phyloP scores from a whole-genome alignment of 1,284 basidiomycete species.

The Tilletia caries region DNA sequence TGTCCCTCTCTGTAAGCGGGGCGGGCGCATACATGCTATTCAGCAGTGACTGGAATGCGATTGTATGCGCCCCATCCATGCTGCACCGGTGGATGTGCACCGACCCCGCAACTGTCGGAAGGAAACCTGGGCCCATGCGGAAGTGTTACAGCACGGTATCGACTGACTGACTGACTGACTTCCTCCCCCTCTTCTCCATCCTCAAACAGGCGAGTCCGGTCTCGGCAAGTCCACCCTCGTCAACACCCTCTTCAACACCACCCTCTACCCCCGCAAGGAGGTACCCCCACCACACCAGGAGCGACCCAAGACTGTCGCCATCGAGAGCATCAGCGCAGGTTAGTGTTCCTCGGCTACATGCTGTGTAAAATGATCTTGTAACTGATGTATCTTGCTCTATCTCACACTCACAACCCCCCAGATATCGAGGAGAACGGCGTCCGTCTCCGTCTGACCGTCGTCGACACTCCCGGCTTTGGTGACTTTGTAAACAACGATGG shows the following conservation, averaged over 20 bases:
- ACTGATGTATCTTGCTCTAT: background rate
- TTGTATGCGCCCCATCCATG: too few relatives aligned
- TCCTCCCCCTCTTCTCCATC: background rate
- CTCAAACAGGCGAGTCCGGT: constrained; percentile 39
- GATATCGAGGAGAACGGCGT: constrained; percentile 54
- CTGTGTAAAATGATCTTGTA: too few relatives aligned
- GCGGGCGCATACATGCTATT: too few relatives aligned
- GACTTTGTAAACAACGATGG: constrained; percentile 53
- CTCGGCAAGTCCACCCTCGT: constrained; percentile 53
- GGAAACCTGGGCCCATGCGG: too few relatives aligned
- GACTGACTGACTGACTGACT: background rate
- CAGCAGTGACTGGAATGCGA: too few relatives aligned
- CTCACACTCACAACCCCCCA: constrained; percentile 9
- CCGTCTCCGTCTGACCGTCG: constrained; percentile 50
- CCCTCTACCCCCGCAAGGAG: constrained; percentile 50
- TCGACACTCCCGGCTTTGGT: constrained; percentile 52
- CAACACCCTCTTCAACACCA: constrained; percentile 54
- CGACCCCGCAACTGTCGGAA: too few relatives aligned
- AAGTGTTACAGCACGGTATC: too few relatives aligned
- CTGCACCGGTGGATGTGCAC: too few relatives aligned
- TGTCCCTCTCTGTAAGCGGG: too few relatives aligned
- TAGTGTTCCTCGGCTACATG: constrained; percentile 13
- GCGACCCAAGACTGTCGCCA: constrained; percentile 49
- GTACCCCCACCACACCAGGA: constrained; percentile 45
- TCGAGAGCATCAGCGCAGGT: constrained; percentile 52